phyloP scores from a whole-genome alignment of 495 filamentous ascomycete species.

The Xylona heveae region DNA sequence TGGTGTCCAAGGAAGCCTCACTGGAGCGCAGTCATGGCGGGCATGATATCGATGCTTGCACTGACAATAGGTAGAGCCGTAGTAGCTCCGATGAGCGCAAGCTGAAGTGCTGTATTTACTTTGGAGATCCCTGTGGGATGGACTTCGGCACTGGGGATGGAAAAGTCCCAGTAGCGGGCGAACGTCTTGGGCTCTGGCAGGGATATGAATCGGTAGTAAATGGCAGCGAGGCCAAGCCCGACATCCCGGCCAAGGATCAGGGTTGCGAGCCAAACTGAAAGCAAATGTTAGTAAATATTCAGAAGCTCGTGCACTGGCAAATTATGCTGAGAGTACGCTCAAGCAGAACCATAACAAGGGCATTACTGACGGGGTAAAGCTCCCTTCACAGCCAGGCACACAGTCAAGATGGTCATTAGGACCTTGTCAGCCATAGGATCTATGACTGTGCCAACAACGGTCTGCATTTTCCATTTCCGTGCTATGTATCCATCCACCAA shows the following conservation, averaged over 20 bases:
- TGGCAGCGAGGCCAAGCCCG: slow-evolving; percentile 65
- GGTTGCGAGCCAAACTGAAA: slow-evolving; percentile 56
- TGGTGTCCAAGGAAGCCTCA: slow-evolving; percentile 19
- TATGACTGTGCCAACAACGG: slow-evolving; percentile 88
- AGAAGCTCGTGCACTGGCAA: neutral
- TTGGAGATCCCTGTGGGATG: slow-evolving; percentile 83
- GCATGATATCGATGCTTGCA: slow-evolving; percentile 25
- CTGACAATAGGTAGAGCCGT: slow-evolving; percentile 50
- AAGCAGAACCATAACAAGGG: slow-evolving; percentile 1
- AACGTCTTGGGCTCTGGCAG: slow-evolving; percentile 86
- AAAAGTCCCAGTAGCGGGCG: slow-evolving; percentile 92
- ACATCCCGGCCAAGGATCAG: slow-evolving; percentile 83
- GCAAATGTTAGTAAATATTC: neutral
- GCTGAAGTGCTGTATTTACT: slow-evolving; percentile 63
- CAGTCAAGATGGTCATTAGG: slow-evolving; percentile 80
- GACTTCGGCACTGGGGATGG: slow-evolving; percentile 79
- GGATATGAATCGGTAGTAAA: slow-evolving; percentile 90
- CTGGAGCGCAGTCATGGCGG: slow-evolving; percentile 44
- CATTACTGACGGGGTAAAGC: slow-evolving; percentile 36
- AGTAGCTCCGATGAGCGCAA: slow-evolving; percentile 56
- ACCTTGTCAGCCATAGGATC: slow-evolving; percentile 95
- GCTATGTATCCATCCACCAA: slow-evolving; percentile 85
- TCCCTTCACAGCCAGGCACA: slow-evolving; percentile 61
- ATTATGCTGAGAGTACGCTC: slow-evolving; percentile 1
- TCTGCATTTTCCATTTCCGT: slow-evolving; percentile 64